phyloP scores from a whole-genome alignment of 352 stramenopile species.

The Pythium aphanidermatum region DNA sequence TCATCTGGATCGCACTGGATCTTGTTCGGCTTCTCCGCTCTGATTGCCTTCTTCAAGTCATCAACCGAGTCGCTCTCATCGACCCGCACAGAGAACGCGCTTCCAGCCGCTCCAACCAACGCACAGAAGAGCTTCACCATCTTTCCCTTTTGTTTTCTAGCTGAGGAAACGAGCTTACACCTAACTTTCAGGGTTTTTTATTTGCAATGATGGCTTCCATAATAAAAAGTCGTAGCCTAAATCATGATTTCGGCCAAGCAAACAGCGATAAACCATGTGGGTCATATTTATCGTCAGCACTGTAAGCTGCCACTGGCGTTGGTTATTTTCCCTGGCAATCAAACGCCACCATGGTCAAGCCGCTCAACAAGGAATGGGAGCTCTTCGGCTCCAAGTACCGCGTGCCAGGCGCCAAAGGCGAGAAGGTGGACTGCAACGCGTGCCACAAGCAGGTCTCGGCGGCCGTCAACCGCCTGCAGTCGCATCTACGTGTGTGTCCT shows the following conservation, averaged over 20 bases:
- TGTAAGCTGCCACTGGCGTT: too few relatives aligned
- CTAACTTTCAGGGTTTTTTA: too few relatives aligned
- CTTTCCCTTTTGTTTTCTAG: neutral
- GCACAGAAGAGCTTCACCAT: neutral
- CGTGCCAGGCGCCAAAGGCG: conserved; percentile 39
- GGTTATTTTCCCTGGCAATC: too few relatives aligned
- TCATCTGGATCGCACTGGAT: too few relatives aligned
- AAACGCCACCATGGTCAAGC: conserved; percentile 38
- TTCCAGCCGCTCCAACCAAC: neutral
- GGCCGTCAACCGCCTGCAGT: conserved; percentile 56
- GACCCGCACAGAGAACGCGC: neutral
- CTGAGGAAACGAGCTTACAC: conserved; percentile 1
- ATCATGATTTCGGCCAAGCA: too few relatives aligned
- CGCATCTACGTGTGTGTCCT: conserved; percentile 51
- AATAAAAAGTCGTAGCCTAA: too few relatives aligned
- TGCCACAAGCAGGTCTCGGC: conserved; percentile 56
- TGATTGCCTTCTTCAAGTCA: neutral
- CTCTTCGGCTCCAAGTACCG: conserved; percentile 57
- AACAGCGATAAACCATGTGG: neutral
- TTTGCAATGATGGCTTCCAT: too few relatives aligned
- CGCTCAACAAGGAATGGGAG: conserved; percentile 63
- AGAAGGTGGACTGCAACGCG: conserved; percentile 63
- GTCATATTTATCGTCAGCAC: too few relatives aligned
- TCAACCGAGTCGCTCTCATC: neutral
- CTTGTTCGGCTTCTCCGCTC: neutral